Evolutionary conservation across 1,284 basidiomycete species (phyloP), one percentile per base, ranked within the genome.

Genomic region (Ceratobasidium sp.): DNA sequence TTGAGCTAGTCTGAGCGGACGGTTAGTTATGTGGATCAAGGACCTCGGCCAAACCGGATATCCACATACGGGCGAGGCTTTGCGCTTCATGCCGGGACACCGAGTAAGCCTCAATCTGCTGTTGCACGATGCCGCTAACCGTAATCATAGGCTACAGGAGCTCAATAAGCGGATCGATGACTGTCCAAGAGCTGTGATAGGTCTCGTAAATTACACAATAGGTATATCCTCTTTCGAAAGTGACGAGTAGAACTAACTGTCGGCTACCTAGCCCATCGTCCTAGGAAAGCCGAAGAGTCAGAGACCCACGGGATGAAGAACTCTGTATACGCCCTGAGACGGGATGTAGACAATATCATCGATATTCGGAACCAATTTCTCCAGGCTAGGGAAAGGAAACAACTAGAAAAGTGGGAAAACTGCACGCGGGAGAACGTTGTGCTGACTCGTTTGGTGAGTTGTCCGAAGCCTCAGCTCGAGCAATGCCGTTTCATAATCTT

Each of bases 1-100:
- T 23, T 21, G 32, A 39, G 18, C 3, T 3, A 16, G 32, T 36
- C 55, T 57, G 2, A 39, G 32, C 18, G 30, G 3, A 9, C 12
- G 21, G 21, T 39, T 23, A 65, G 61, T 9, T 50, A 5, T 65
- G 61, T 34, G 61, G 46, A 9, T 28, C 34, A 23, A 26, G 16
- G 28, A 36, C 61, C 26, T 23, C 46, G 14, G 48, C 46, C 26
- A 48, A 36, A 26, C 61, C 61, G 28, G 46, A 65, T n/a, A 26
- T 45, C 6, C 52, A 52, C 46, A 21, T 65, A 36, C 61, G n/a
- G 3, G 61, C 34, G 2, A 26, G 61, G 16, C 48, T 65, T 23
- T 52, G 61, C 21, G 4, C 61, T 4, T 18, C n/a, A 5, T 65
- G 61, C 23, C 61, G 61, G 9, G 46, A 65, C 9, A 65, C 46